Evolutionary conservation across 2,329 filamentous ascomycete species (phyloP), one percentile per base, ranked within the genome.

Genomic region (Hypoxylon sp.): DNA sequence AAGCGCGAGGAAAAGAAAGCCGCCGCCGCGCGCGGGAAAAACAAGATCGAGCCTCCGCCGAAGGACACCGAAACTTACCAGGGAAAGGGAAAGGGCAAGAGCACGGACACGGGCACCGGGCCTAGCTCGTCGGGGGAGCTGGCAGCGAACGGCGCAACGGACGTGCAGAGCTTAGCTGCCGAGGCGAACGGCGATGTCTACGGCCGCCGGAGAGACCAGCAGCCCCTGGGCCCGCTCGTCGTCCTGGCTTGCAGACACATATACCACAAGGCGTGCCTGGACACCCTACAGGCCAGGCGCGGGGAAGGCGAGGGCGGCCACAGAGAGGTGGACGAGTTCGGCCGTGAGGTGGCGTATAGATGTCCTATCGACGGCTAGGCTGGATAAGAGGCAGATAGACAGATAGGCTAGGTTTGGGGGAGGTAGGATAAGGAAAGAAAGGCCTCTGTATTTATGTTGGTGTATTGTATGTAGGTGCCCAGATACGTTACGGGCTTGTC

Each of bases 231-330:
- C 7, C 83, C 87, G 44, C 75, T 92, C 54, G 87, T 91, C 8
- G 84, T 92, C 50, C 78, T 92, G 70, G 89, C 89, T 20, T 92
- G 89, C 74, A 82, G 89, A 57, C 89, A 92, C 75, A 86, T 91
- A 17, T 91, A 90, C 71, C 89, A 92, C 78, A 83, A 88, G 73
- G 81, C 79, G 24, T 93, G 89, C 73, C 79, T 91, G 39, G 91
- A 94, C 73, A 84, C 86, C 62, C 76, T 90, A 68, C 86, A 87
- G 69, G 83, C 82, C 32, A 81, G 84, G 64, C 80, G 82, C 58
- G 83, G 82, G 66, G 74, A 76, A 51, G 78, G 80, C 71, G 80
- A 17, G n/a, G 10, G 19, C 24, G 73, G 71, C 64, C 71, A 74
- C 67, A 81, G 79, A 59, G 84, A 79, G 63, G 77, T 82, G 6